These are phyloP conservation scores for Colletotrichum caudatum DNA, from an alignment of 2,329 filamentous ascomycete genomes.

Conservation along the genomic window DNA sequence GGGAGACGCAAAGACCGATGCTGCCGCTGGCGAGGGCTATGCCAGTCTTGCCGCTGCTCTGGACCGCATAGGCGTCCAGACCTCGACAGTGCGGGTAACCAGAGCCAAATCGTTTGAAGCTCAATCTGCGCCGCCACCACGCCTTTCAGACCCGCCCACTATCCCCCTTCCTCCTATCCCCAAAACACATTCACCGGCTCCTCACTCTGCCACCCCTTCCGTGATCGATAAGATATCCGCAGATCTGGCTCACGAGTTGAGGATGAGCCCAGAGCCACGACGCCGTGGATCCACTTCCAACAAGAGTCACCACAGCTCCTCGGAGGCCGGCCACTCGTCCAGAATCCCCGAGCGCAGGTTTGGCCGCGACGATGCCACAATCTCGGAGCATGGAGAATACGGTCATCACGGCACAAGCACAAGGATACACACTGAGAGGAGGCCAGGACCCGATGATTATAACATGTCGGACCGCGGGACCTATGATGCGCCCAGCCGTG, in stretches of 20 bases:
- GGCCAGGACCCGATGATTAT: slow-evolving; percentile 18
- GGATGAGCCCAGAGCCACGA: slow-evolving; percentile 38
- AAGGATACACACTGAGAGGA: slow-evolving; percentile 28
- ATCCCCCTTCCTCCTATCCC: slow-evolving; percentile 28
- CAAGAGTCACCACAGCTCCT: slow-evolving; percentile 42
- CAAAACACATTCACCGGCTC: slow-evolving; percentile 40
- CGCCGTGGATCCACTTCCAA: slow-evolving; percentile 47
- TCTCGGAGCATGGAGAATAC: slow-evolving; percentile 42
- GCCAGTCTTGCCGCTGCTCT: slow-evolving; percentile 75
- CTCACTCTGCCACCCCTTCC: slow-evolving; percentile 40
- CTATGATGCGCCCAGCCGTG: slow-evolving; percentile 34
- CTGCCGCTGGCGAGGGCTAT: slow-evolving; percentile 74
- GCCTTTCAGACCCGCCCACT: not conserved
- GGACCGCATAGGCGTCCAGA: slow-evolving; percentile 59
- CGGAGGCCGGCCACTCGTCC: slow-evolving; percentile 36
- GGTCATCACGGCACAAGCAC: slow-evolving; percentile 22
- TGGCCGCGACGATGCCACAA: slow-evolving; percentile 38
- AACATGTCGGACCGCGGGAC: slow-evolving; percentile 33
- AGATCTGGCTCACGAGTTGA: slow-evolving; percentile 39
- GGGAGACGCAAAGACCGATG: slow-evolving; percentile 68
- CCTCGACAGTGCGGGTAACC: slow-evolving; percentile 45
- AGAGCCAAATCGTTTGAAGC: slow-evolving; percentile 49
- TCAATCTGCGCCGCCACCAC: slow-evolving; percentile 18
- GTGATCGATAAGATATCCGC: slow-evolving; percentile 42
- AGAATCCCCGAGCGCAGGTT: slow-evolving; percentile 37